Evolutionary conservation across 352 stramenopile genomes (phyloP), one percentile per base, ranked within the genome.

Genomic region (Phytopythium chamaehyphon): DNA sequence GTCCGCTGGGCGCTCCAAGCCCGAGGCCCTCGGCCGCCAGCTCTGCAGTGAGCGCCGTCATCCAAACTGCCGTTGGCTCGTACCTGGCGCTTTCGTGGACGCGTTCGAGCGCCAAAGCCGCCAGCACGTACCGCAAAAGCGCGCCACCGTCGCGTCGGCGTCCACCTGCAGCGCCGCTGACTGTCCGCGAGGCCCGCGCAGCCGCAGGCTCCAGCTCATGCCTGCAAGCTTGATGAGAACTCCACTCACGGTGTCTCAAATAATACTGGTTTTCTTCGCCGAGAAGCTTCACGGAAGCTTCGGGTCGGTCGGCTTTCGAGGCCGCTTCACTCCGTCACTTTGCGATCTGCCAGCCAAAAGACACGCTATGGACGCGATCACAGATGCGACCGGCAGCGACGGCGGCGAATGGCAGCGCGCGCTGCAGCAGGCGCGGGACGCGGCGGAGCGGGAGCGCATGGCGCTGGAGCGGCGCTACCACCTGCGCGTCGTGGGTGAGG

Each of bases 381-480:
- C 15, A 14, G 37, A 33, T 14, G 43, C 43, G 4, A n/a, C 9
- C 24, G 9, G 24, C 43, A 9, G 24, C 8, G 23, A 48, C 3
- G 3, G 14, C n/a, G 3, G 14, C 1, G 45, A 51, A 3, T 76
- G 67, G 67, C 63, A 66, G 55, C 28, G 61, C 10, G 38, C 57
- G 23, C 46, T 73, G 31, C 68, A 59, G 40, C 55, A 53, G 57
- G 54, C 65, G 44, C 59, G 67, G 44, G 58, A 83, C 51, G 55
- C 57, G 22, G 59, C 54, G 16, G 62, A 64, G 54, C 76, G 81
- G 54, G 81, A 91, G 50, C 85, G 78, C 62, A 69, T 86, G 61
- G 72, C 73, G 16, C 55, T 91, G 14, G 62, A 87, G 61, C 71
- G 78, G 4, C 76, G 76, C 40, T 89, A 91, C 59, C 65, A 88